phyloP scores from a whole-genome alignment of 2,329 filamentous ascomycete genomes.

The Aspergillus chevalieri region DNA sequence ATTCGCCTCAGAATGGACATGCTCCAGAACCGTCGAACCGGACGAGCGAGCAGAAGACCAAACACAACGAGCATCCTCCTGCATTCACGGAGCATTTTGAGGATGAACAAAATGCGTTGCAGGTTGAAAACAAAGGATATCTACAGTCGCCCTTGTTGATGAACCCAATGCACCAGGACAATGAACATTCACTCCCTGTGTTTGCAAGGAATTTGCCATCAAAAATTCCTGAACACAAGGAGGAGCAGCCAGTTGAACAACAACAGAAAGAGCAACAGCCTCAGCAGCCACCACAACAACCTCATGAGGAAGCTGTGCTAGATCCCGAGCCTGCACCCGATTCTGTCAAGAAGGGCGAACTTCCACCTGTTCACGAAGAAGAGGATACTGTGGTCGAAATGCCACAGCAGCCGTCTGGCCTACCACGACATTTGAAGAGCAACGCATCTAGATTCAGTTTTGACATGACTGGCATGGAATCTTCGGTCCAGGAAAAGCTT shows the following conservation, averaged over 20 bases:
- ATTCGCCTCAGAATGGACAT: slow-evolving; percentile 8
- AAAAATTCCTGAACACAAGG: slow-evolving; percentile 21
- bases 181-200: slow-evolving; percentile 33
- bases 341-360: slow-evolving; percentile 3
- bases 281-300: not conserved
- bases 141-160: slow-evolving; percentile 36
- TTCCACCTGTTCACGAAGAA: slow-evolving; percentile 12
- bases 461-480: slow-evolving; percentile 54
- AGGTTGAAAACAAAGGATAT: slow-evolving; percentile 39
- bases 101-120: slow-evolving; percentile 39
- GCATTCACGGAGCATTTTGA: slow-evolving; percentile 58
- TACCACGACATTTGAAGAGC: slow-evolving; percentile 47
- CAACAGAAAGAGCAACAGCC: not conserved
- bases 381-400: slow-evolving; percentile 27
- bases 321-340: slow-evolving; percentile 4
- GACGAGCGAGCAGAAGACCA: slow-evolving; percentile 22
- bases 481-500: slow-evolving; percentile 54
- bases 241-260: not conserved
- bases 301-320: slow-evolving; percentile 5
- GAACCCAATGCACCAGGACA: slow-evolving; percentile 18
- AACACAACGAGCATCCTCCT: slow-evolving; percentile 46
- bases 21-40: slow-evolving; percentile 1
- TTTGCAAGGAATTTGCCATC: slow-evolving; percentile 41
- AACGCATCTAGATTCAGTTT: slow-evolving; percentile 61
- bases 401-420: slow-evolving; percentile 23